Percentiles rank a stretch among this genome's conserved stretches.
Conservation (phyloP, 2,329 filamentous ascomycete genomes). For the Plenodomus lindquistii region DNA sequence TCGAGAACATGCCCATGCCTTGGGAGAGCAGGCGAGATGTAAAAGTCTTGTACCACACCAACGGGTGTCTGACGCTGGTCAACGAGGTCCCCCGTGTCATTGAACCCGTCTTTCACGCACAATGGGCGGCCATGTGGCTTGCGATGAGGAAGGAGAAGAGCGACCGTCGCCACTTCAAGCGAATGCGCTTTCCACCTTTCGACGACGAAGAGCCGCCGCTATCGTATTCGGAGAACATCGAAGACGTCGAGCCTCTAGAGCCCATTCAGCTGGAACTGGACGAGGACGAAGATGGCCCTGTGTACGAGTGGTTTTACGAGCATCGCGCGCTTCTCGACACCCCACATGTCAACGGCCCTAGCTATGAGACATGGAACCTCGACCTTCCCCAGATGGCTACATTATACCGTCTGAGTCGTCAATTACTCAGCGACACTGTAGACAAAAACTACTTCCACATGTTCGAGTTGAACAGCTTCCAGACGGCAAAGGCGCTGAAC, state of each 20-base stretch:
- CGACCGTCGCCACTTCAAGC: constrained; percentile 92
- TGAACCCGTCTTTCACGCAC: constrained; percentile 95
- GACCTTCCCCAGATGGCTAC: constrained; percentile 94
- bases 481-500: constrained; percentile 95
- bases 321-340: constrained; percentile 89
- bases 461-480: constrained; percentile 92
- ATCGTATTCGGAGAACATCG: constrained; percentile 98
- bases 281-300: constrained; percentile 85
- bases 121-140: constrained; percentile 99
- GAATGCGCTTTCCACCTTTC: constrained; percentile 98
- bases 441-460: constrained; percentile 98
- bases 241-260: constrained; percentile 95
- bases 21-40: constrained; percentile 97
- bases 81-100: constrained; percentile 97
- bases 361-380: constrained; percentile 96
- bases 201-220: constrained; percentile 97
- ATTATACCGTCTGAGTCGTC: constrained; percentile 87
- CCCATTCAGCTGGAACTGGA: constrained; percentile 99
- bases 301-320: constrained; percentile 98
- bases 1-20: constrained; percentile 99
- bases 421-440: constrained; percentile 85
- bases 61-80: constrained; percentile 93
- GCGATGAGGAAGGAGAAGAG: constrained; percentile 98
- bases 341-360: constrained; percentile 90
- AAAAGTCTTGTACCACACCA: constrained; percentile 97